Evolutionary conservation across 2,329 filamentous ascomycete species (phyloP).

Genomic region (Hymenoscyphus scutula): DNA sequence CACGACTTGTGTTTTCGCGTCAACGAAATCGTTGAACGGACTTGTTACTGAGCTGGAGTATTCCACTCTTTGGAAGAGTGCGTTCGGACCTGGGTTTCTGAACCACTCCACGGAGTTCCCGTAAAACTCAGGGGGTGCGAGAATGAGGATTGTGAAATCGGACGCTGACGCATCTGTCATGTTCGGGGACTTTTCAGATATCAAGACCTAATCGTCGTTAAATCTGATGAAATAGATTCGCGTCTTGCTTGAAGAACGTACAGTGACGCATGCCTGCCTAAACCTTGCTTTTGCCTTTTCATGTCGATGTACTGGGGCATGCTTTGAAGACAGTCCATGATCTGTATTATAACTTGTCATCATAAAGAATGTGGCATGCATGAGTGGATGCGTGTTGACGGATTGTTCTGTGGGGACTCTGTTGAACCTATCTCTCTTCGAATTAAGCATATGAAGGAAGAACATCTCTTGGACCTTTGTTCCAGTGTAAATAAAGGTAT

Average conservation of each 20-base stretch:
- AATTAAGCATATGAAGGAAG: background rate
- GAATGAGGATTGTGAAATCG: conserved; percentile 1
- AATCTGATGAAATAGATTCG: background rate
- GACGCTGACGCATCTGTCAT: background rate
- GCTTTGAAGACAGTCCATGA: background rate
- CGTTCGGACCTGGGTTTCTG: background rate
- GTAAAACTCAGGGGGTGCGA: background rate
- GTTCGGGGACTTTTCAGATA: conserved; percentile 1
- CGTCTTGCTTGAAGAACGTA: background rate
- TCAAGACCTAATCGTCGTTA: background rate
- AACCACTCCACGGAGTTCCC: background rate
- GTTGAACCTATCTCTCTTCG: background rate
- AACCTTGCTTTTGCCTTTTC: background rate
- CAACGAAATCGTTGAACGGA: conserved; percentile 4
- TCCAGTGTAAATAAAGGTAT: background rate
- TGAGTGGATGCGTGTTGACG: background rate
- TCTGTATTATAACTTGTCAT: background rate
- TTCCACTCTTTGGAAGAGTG: background rate
- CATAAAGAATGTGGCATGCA: conserved; percentile 2
- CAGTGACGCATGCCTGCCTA: background rate
- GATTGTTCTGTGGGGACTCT: background rate
- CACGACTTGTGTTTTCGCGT: conserved; percentile 5
- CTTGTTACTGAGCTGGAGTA: background rate
- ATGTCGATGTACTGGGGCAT: background rate
- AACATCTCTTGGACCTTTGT: conserved; percentile 1